phyloP scores from a whole-genome alignment of 2,329 filamentous ascomycete species.

The Cladosporium sp. region DNA sequence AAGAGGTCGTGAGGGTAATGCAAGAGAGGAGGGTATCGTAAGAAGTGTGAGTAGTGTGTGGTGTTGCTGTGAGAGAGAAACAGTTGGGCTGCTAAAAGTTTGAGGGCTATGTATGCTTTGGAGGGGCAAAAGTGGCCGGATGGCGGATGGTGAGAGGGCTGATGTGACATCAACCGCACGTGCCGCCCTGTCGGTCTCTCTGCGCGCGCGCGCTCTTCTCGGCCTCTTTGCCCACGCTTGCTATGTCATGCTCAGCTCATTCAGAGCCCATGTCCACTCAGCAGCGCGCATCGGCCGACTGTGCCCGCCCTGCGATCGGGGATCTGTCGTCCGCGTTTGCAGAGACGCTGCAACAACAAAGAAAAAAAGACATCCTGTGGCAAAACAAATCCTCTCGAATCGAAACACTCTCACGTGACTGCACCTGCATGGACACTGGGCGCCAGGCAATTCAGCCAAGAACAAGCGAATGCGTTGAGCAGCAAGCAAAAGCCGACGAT shows the following conservation, averaged over 20 bases:
- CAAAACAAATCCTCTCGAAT: background rate
- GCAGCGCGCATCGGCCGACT: slow-evolving; percentile 2
- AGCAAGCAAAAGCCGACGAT: slow-evolving; percentile 15
- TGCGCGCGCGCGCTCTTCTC: slow-evolving; percentile 10
- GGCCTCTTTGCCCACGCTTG: slow-evolving; percentile 2
- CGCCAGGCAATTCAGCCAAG: slow-evolving; percentile 9
- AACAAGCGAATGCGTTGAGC: slow-evolving; percentile 13
- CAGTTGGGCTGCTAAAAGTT: slow-evolving; percentile 21
- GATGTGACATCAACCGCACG: slow-evolving; percentile 16
- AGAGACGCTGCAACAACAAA: background rate
- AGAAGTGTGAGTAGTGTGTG: background rate
- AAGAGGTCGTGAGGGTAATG: slow-evolving; percentile 10
- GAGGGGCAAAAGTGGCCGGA: slow-evolving; percentile 15
- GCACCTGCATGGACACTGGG: background rate
- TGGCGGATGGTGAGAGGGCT: slow-evolving; percentile 14
- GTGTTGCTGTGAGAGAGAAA: slow-evolving; percentile 11
- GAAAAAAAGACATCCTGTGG: background rate
- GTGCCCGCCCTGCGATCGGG: background rate
- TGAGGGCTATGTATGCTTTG: slow-evolving; percentile 15
- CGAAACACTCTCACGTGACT: background rate
- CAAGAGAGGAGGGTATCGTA: slow-evolving; percentile 2
- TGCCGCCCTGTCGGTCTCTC: slow-evolving; percentile 7
- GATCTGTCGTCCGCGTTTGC: background rate
- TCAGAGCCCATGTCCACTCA: slow-evolving; percentile 5
- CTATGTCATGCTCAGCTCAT: slow-evolving; percentile 20